Base-by-base conservation (phyloP, 805 yeast genomes). In the Starmerella sirachaensis region DNA sequence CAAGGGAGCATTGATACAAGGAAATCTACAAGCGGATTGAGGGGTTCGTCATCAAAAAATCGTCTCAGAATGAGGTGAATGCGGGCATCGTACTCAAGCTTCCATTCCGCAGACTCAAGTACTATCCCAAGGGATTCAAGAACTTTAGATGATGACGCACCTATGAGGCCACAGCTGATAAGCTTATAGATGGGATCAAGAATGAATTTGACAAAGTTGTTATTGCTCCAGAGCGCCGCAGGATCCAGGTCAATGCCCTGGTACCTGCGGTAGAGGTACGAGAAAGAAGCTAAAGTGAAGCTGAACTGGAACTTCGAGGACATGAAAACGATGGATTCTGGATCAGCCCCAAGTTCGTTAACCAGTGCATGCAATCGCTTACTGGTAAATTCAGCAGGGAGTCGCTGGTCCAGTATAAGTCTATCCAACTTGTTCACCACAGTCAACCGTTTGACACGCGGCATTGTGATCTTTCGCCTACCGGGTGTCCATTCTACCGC, bases 341-440 rank as follows among this genome's bases (percentile, higher is more conserved):
- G 49, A 4, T 48, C 29, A 8, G 42, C 28, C 39, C 18, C 48
- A 2, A 40, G 24, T 16, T 85, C 61, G 32, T 75, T 78, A 14
- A 86, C 61, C 1, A 68, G 59, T 44, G 68, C 64, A 38, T 71
- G 61, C 20, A 91, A 47, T 52, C 91, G 86, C 50, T 69, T 65
- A 52, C 74, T 82, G 1, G 85, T 70, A 46, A 83, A 94, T 2
- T 59, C 48, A 2, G 84, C 83, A 0, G 94, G 81, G 4, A 88
- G 61, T 45, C 73, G 69, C 29, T 86, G 60, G 47, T 91, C 98
- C 29, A 86, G 52, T 0, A 88, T 66, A n/a, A 91, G 61, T 42
- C 96, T 60, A 55, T 91, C 99, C 7, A 93, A 48, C 57, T 93
- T 91, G 58, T 82, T 86, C 5, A 91, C 59, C 13, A 88, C 56